A percentile compares a stretch with the other conserved stretches of the same genome.
These are phyloP conservation scores for Dicorynia guianensis DNA, from an alignment of 306 rosid species.

Conservation along the genomic window DNA sequence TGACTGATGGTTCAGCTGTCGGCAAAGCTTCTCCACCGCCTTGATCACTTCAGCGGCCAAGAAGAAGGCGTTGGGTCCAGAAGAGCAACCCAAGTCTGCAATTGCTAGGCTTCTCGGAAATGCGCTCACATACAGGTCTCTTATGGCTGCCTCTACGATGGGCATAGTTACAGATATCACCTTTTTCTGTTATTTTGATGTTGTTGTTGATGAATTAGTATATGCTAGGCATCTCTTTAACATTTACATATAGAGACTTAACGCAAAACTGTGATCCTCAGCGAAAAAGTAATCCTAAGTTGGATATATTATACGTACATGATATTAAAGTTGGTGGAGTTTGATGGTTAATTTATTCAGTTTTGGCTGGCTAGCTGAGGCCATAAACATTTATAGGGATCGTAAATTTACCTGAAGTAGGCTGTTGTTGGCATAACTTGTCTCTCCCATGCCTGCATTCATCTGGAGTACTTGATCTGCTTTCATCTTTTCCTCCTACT, in stretches of 20 bases:
- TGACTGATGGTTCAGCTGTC: conserved; percentile 1
- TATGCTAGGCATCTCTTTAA: too few species aligned
- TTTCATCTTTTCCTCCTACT: conserved; percentile 9
- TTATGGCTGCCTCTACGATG: conserved; percentile 53
- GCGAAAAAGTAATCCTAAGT: too few species aligned
- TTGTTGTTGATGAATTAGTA: too few species aligned
- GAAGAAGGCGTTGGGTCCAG: conserved; percentile 51
- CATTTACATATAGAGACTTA: too few species aligned
- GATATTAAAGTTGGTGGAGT: too few species aligned
- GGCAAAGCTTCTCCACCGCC: conserved; percentile 33
- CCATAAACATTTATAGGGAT: too few species aligned
- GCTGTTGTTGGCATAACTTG: conserved; percentile 38
- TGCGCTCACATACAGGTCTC: conserved; percentile 18
- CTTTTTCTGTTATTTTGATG: conserved; percentile 46
- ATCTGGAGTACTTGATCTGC: conserved; percentile 40
- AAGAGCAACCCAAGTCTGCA: conserved; percentile 66
- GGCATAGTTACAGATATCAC: conserved; percentile 49
- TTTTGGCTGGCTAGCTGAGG: too few species aligned
- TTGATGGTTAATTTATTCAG: too few species aligned
- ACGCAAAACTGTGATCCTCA: too few species aligned
- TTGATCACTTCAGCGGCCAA: conserved; percentile 41
- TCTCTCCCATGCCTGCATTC: conserved; percentile 42
- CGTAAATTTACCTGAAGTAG: conserved; percentile 32
- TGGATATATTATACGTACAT: too few species aligned
- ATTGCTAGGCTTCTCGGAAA: conserved; percentile 42